phyloP scores from a whole-genome alignment of 2,329 filamentous ascomycete genomes.

The Alternaria novae-zelandiae region DNA sequence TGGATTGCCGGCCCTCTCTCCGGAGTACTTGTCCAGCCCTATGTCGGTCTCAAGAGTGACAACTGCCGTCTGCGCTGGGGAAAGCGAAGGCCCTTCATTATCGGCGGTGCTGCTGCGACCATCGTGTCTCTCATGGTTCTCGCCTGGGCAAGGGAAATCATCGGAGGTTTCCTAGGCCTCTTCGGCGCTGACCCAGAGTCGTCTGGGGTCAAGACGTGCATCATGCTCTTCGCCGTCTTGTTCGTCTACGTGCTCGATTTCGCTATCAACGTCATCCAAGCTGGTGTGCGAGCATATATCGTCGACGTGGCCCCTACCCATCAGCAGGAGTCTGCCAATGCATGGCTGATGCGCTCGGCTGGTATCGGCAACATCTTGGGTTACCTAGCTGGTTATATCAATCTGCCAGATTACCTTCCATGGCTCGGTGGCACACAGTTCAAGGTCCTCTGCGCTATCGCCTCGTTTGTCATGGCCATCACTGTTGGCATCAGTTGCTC shows the following conservation, averaged over 20 bases:
- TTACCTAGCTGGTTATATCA: slow-evolving; percentile 83
- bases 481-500: slow-evolving; percentile 75
- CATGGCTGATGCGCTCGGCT: slow-evolving; percentile 87
- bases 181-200: slow-evolving; percentile 75
- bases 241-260: slow-evolving; percentile 93
- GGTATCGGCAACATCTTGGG: slow-evolving; percentile 91
- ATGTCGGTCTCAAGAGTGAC: slow-evolving; percentile 61
- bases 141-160: slow-evolving; percentile 60
- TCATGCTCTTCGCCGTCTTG: slow-evolving; percentile 80
- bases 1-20: slow-evolving; percentile 64
- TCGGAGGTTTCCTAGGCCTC: slow-evolving; percentile 69
- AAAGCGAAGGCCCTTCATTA: slow-evolving; percentile 60
- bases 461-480: slow-evolving; percentile 72
- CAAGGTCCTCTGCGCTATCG: slow-evolving; percentile 87
- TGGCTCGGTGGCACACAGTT: slow-evolving; percentile 90
- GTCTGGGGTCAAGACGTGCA: slow-evolving; percentile 65
- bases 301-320: slow-evolving; percentile 91
- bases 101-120: slow-evolving; percentile 57
- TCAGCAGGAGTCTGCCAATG: slow-evolving; percentile 91
- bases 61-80: slow-evolving; percentile 57
- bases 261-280: slow-evolving; percentile 94
- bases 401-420: slow-evolving; percentile 76
- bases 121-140: slow-evolving; percentile 58
- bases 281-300: slow-evolving; percentile 88
- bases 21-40: slow-evolving; percentile 61